Conservation (phyloP, 805 yeast genomes). For the Saturnispora zaruensis region DNA sequence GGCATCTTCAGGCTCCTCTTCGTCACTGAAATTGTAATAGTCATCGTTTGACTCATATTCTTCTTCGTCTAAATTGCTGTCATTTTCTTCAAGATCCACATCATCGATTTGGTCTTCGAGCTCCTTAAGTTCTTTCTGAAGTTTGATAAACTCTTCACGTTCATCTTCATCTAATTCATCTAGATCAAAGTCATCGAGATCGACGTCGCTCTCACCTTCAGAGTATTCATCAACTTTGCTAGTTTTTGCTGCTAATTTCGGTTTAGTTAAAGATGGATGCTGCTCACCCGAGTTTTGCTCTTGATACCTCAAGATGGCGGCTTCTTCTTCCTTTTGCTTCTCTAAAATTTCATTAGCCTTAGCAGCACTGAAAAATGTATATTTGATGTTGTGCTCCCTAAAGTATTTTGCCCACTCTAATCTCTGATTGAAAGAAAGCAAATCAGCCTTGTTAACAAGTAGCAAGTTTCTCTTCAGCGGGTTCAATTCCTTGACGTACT, state of each 20-base stretch:
- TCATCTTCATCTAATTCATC: slow-evolving; percentile 20
- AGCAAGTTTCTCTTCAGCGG: slow-evolving; percentile 71
- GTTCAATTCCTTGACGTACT: slow-evolving; percentile 69
- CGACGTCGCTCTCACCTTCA: slow-evolving; percentile 10
- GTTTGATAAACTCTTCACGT: slow-evolving; percentile 13
- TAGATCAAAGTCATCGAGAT: slow-evolving; percentile 13
- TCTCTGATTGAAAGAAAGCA: slow-evolving; percentile 71
- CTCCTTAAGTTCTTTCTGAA: slow-evolving; percentile 15
- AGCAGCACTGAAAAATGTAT: slow-evolving; percentile 88
- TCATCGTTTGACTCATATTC: slow-evolving; percentile 30
- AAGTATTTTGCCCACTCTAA: slow-evolving; percentile 83
- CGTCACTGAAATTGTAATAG: slow-evolving; percentile 12
- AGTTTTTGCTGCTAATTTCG: neutral
- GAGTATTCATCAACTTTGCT: slow-evolving; percentile 2
- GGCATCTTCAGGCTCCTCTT: slow-evolving; percentile 17
- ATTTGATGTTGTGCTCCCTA: slow-evolving; percentile 55
- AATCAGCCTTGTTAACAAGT: slow-evolving; percentile 89
- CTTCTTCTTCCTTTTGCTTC: slow-evolving; percentile 42
- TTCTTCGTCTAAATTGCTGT: slow-evolving; percentile 5
- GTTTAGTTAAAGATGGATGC: slow-evolving; percentile 1
- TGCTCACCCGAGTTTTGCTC: slow-evolving; percentile 12
- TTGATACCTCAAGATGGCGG: slow-evolving; percentile 13
- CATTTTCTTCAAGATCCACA: slow-evolving; percentile 18
- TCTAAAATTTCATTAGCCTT: slow-evolving; percentile 71
- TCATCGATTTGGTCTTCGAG: slow-evolving; percentile 14